phyloP scores from a whole-genome alignment of 2,329 filamentous ascomycete genomes.

The Dothiorella sarmentorum region DNA sequence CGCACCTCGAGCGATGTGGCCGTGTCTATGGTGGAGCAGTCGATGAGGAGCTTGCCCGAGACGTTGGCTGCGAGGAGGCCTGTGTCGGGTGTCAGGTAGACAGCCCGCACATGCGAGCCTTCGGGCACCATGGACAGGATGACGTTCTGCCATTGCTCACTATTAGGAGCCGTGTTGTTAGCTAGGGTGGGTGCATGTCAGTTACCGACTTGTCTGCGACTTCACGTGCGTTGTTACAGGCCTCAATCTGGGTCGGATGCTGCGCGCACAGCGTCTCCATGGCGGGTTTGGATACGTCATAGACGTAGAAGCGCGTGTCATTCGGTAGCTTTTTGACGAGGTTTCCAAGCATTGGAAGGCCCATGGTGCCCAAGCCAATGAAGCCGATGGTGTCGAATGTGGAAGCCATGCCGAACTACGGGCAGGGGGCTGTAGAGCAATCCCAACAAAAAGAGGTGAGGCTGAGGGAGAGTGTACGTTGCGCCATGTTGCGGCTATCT shows the following conservation, averaged over 20 bases:
- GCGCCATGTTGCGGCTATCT: not conserved
- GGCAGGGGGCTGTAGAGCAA: no score
- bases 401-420: not conserved
- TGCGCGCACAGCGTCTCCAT: constrained; percentile 44
- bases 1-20: constrained; percentile 48
- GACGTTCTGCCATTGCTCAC: constrained; percentile 39
- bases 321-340: constrained; percentile 46
- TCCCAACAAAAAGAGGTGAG: not conserved
- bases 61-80: constrained; percentile 43
- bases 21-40: constrained; percentile 56
- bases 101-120: constrained; percentile 49
- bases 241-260: constrained; percentile 34
- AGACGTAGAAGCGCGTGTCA: constrained; percentile 46
- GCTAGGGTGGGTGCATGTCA: not conserved
- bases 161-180: not conserved
- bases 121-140: constrained; percentile 55
- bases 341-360: constrained; percentile 51
- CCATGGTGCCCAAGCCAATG: constrained; percentile 56
- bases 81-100: constrained; percentile 46
- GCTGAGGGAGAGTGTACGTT: not conserved
- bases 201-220: constrained; percentile 50
- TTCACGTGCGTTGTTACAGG: constrained; percentile 44
- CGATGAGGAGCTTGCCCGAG: constrained; percentile 50
- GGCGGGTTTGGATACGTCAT: constrained; percentile 45
- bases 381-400: constrained; percentile 41